A percentile compares a stretch with the other conserved stretches of the same genome.
Evolutionary conservation across 2,329 filamentous ascomycete species (phyloP).

Genomic region (Arthrobotrys sphaeroides): DNA sequence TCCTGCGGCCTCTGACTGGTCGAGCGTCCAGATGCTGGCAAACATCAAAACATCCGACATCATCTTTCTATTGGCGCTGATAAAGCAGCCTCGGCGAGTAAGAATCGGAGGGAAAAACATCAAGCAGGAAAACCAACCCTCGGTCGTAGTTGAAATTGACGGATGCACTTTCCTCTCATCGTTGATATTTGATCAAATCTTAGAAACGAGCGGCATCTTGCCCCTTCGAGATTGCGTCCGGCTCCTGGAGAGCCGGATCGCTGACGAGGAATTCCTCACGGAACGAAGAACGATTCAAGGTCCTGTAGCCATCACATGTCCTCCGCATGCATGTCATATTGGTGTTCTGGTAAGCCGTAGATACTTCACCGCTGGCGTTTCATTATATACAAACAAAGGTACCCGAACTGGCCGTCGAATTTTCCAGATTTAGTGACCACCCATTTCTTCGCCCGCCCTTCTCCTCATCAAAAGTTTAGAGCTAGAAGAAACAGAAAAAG

Average conservation of each 20-base stretch:
- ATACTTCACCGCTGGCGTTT: conserved; percentile 38
- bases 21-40: conserved; percentile 12
- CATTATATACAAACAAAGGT: conserved; percentile 41
- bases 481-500: conserved; percentile 5
- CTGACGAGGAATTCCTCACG: conserved; percentile 48
- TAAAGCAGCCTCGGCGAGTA: conserved; percentile 18
- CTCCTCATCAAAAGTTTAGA: neutral
- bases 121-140: conserved; percentile 11
- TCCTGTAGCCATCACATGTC: conserved; percentile 50
- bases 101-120: conserved; percentile 19
- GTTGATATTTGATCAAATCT: conserved; percentile 43
- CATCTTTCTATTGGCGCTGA: conserved; percentile 16
- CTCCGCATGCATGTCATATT: conserved; percentile 52
- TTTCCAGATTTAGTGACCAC: conserved; percentile 54
- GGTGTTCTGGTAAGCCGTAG: neutral
- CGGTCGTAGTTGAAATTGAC: conserved; percentile 32
- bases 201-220: conserved; percentile 25
- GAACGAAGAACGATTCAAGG: conserved; percentile 14
- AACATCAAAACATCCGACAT: conserved; percentile 20
- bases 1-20: conserved; percentile 27
- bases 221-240: conserved; percentile 35
- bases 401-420: conserved; percentile 53
- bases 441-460: conserved; percentile 3
- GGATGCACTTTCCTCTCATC: conserved; percentile 50
- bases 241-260: conserved; percentile 43